A percentile compares a stretch with the other conserved stretches of the same genome.
These are phyloP conservation scores for Sporothrix schenckii DNA, from an alignment of 2,329 filamentous ascomycete genomes.

Conservation along the genomic window DNA sequence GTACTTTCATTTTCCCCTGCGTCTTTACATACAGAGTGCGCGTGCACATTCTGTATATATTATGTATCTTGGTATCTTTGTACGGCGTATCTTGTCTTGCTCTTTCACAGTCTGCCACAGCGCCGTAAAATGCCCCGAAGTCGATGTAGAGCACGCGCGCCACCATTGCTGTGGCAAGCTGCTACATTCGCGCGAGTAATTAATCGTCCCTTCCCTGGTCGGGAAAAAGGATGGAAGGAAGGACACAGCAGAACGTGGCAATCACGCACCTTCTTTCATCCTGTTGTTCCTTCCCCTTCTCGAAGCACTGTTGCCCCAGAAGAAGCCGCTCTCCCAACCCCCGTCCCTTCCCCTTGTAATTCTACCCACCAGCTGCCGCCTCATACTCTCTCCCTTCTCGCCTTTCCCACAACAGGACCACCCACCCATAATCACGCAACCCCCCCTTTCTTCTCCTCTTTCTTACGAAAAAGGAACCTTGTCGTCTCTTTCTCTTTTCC, in stretches of 20 bases:
- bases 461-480: constrained; percentile 18
- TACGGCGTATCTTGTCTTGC: too few relatives aligned
- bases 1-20: not conserved
- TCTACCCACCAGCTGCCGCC: constrained; percentile 6
- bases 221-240: not conserved
- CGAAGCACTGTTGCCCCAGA: constrained; percentile 33
- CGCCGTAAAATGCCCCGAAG: not conserved
- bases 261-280: constrained; percentile 28
- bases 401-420: constrained; percentile 12
- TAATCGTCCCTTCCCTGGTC: constrained; percentile 22
- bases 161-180: constrained; percentile 11
- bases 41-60: not conserved
- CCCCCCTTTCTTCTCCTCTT: constrained; percentile 23
- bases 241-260: constrained; percentile 30
- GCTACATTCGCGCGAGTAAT: not conserved
- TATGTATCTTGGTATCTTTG: not conserved
- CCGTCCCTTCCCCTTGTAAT: constrained; percentile 4
- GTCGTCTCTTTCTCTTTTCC: constrained; percentile 14
- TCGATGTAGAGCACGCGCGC: not conserved
- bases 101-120: not conserved
- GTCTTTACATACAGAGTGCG: not conserved
- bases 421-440: constrained; percentile 3
- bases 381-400: not conserved
- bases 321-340: constrained; percentile 7
- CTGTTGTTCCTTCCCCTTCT: constrained; percentile 36